Percentiles rank a stretch among this genome's conserved stretches.
Conservation (phyloP, 192 early-diverging fungal species). For the Podila clonocystis region DNA sequence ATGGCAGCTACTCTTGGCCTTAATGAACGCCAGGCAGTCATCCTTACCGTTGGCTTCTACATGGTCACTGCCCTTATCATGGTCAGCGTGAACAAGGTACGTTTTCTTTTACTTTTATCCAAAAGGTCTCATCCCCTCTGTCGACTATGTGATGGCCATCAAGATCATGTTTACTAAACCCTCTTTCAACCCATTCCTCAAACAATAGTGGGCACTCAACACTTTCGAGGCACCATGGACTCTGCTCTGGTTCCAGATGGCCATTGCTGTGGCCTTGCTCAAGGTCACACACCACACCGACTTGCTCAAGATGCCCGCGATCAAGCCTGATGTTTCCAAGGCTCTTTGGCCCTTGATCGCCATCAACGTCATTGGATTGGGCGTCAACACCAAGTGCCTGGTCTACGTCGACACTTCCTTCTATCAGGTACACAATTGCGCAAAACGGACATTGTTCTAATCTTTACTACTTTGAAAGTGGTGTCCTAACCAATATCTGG, state of each 20-base stretch:
- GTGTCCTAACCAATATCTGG: no score
- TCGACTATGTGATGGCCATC: neutral
- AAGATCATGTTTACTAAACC: neutral
- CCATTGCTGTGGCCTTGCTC: conserved; percentile 62
- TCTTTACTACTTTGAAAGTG: neutral
- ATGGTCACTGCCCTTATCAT: conserved; percentile 55
- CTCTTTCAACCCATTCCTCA: neutral
- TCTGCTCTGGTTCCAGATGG: conserved; percentile 65
- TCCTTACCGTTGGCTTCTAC: conserved; percentile 50
- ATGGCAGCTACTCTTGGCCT: conserved; percentile 24
- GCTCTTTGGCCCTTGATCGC: conserved; percentile 53
- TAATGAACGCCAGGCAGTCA: conserved; percentile 40
- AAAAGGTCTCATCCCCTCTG: neutral
- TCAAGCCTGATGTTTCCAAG: conserved; percentile 32
- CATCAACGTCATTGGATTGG: conserved; percentile 66
- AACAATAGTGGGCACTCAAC: conserved; percentile 60
- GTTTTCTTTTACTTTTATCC: neutral
- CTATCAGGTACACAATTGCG: conserved; percentile 55
- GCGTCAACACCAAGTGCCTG: conserved; percentile 65
- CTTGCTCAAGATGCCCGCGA: conserved; percentile 47
- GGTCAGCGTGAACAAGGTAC: conserved; percentile 60
- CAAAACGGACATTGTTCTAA: neutral
- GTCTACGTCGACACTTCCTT: conserved; percentile 68
- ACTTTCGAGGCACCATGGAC: conserved; percentile 57
- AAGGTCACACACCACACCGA: conserved; percentile 26